Base-by-base conservation (phyloP, 495 filamentous ascomycete species). In the Xylaria intraflava region DNA sequence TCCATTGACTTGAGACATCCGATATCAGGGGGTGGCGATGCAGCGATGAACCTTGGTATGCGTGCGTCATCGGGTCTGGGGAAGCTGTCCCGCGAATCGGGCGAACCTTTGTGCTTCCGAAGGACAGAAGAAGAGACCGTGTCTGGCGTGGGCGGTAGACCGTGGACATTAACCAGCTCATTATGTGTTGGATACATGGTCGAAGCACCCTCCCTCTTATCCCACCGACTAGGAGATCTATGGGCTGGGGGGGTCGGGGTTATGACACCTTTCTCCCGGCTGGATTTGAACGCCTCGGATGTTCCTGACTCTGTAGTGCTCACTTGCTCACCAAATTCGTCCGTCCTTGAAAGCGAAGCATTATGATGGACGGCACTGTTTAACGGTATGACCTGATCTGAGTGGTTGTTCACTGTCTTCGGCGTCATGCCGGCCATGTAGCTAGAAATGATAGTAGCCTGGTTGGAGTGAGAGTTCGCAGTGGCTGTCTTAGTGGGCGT, bases 111-210 rank as follows among this genome's bases (percentile, higher is more conserved):
- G 33, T 62, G 64, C 26, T 60, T 64, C 22, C 67, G 67, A 30
- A 81, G 66, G 0, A 76, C 78, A 12, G 71, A 72, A 2, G 76
- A 78, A 5, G 75, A 74, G 19, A 81, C 68, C 0, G 78, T 81
- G 55, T 81, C 78, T 0, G 78, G 78, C 2, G 78, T 80, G 8
- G 78, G 78, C 36, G 78, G 78, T 14, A 79, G 65, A 22, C 59
- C 56, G 6, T 71, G 68, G 7, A 57, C 56, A 31, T 60, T 64
- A 17, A 56, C 53, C 23, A 67, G 40, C 31, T 69, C 57, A 17
- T 58, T 61, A 14, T 60, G 46, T 17, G 53, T 53, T n/a, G 62
- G 63, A 5, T 65, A 65, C 29, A 70, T 67, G 1, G 69, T 76
- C 10, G 67, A 51, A 31, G 76, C 72, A 17, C 59, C 64, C 12